These are phyloP conservation scores for Beauveria australis DNA, from an alignment of 2,329 filamentous ascomycete species.

Conservation along the genomic window DNA sequence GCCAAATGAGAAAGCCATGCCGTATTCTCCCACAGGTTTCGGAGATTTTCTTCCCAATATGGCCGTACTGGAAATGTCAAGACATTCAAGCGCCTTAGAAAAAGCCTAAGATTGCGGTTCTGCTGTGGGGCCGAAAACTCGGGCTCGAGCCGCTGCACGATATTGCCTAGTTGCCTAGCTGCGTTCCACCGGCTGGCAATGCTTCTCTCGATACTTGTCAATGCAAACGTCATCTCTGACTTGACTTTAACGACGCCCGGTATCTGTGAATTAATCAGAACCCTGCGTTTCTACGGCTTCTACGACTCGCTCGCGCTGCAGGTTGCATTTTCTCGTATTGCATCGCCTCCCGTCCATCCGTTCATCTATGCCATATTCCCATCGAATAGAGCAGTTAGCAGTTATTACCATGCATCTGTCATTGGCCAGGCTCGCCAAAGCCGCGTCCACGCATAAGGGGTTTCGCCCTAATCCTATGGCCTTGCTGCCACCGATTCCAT, in stretches of 20 bases:
- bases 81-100: not conserved
- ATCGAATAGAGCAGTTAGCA: not conserved
- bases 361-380: not conserved
- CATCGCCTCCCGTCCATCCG: not conserved
- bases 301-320: not conserved
- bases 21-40: not conserved
- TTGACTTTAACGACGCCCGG: not conserved
- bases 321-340: not conserved
- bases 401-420: conserved; percentile 21
- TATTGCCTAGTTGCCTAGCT: too few species aligned
- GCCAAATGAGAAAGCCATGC: conserved; percentile 50
- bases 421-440: conserved; percentile 28
- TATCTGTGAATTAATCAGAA: too few species aligned
- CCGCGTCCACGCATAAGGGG: conserved; percentile 22
- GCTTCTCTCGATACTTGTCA: not conserved
- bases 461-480: conserved; percentile 44
- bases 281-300: not conserved
- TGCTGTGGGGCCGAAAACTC: conserved; percentile 10
- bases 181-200: not conserved
- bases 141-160: not conserved
- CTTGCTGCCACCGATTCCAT: conserved; percentile 75
- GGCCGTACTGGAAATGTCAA: not conserved
- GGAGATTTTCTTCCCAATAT: not conserved
- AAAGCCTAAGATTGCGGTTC: not conserved
- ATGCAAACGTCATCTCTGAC: not conserved